Percentiles rank a stretch among this genome's conserved stretches.
These are phyloP conservation scores for Caloboletus firmus DNA, from an alignment of 1,284 basidiomycete species.

Conservation along the genomic window DNA sequence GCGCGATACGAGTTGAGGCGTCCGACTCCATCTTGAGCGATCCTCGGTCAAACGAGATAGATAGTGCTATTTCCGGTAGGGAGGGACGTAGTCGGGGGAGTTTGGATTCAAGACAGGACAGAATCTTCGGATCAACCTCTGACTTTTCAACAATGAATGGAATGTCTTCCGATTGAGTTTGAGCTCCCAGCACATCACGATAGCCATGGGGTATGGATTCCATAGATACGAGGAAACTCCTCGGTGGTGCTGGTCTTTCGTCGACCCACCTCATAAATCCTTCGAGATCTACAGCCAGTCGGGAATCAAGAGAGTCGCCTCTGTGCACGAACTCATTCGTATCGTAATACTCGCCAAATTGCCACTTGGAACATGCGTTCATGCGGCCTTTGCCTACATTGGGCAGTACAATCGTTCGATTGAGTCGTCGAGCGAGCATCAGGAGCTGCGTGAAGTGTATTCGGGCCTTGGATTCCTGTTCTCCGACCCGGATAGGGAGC, in stretches of 20 bases:
- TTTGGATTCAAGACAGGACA: constrained; percentile 35
- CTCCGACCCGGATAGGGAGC: constrained; percentile 46
- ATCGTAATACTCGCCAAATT: constrained; percentile 49
- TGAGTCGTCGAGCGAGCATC: constrained; percentile 42
- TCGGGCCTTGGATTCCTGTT: constrained; percentile 52
- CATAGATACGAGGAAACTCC: constrained; percentile 16
- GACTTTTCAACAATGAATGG: constrained; percentile 9
- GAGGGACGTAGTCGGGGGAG: constrained; percentile 26
- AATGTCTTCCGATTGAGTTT: not conserved
- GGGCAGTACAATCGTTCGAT: constrained; percentile 53
- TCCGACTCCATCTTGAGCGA: not conserved
- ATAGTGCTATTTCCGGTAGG: constrained; percentile 10
- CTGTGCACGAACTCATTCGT: not conserved
- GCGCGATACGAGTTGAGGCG: constrained; percentile 6
- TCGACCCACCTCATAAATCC: constrained; percentile 20
- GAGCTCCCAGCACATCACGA: not conserved
- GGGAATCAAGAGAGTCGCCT: not conserved
- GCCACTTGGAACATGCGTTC: constrained; percentile 46
- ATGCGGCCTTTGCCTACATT: constrained; percentile 51
- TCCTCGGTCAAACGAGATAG: constrained; percentile 11
- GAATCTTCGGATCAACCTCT: constrained; percentile 18
- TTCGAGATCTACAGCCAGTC: constrained; percentile 8
- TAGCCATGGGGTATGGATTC: not conserved
- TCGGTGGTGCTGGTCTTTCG: constrained; percentile 10
- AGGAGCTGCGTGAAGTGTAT: constrained; percentile 47